phyloP scores from a whole-genome alignment of 1,284 basidiomycete species.

The Jaminaea rosea region DNA sequence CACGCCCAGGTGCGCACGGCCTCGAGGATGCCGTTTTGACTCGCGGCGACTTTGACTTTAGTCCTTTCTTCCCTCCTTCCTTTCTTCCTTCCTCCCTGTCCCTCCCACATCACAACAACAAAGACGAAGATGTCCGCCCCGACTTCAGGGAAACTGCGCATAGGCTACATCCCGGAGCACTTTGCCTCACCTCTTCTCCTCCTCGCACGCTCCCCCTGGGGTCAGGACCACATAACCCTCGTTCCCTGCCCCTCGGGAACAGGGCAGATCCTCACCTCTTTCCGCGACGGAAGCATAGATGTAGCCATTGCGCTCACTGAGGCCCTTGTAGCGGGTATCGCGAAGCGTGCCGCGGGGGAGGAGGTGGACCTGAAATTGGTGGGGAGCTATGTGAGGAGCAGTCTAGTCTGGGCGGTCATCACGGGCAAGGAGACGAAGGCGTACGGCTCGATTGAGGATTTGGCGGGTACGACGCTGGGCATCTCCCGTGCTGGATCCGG shows the following conservation, averaged over 20 bases:
- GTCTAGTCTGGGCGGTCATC: conserved; percentile 61
- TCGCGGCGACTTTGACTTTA: no score
- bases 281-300: conserved; percentile 32
- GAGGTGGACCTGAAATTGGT: conserved; percentile 79
- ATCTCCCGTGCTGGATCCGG: conserved; percentile 68
- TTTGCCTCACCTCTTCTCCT: conserved; percentile 34
- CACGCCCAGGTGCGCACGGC: no score
- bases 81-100: no score
- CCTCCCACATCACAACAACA: no score
- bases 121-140: no score
- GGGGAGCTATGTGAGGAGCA: conserved; percentile 70
- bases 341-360: conserved; percentile 69
- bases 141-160: conserved; percentile 25
- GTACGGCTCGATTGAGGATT: conserved; percentile 65
- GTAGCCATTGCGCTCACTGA: conserved; percentile 75
- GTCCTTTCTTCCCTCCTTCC: no score
- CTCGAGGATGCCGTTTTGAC: no score
- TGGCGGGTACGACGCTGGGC: conserved; percentile 73
- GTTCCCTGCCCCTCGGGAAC: conserved; percentile 38
- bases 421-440: conserved; percentile 56
- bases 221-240: conserved; percentile 27
- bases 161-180: conserved; percentile 43
- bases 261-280: conserved; percentile 41
- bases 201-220: conserved; percentile 34
- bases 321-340: conserved; percentile 82